Evolutionary conservation across 2,329 filamentous ascomycete genomes (phyloP), one percentile per base, ranked within the genome.

Genomic region (Trichoderma gracile): DNA sequence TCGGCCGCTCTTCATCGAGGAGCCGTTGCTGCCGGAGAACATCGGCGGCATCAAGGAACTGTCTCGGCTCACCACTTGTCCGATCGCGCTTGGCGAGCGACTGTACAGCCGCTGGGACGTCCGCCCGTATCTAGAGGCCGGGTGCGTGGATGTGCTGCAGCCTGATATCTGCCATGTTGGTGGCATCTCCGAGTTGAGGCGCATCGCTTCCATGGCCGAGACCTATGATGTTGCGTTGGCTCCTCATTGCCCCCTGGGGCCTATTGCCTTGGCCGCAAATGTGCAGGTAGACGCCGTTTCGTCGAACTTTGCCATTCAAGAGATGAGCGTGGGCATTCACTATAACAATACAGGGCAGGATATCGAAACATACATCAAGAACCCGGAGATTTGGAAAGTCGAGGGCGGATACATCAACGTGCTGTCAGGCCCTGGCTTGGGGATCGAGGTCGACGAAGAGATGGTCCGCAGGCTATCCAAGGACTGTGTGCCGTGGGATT

Each of bases 251-350:
- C 89, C 89, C 0, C 75, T 92, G 0, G 90, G 90, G 0, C 89
- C 90, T 0, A 88, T 93, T 56, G 88, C 90, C 0, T 78, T 92
- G 17, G 90, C 90, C 0, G 90, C 90, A 0, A 87, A 83, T 63
- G 80, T 92, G 46, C 89, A 92, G 67, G 84, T 92, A 1, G 87
- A 86, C 25, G 79, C 84, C 21, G 78, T 76, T 10, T 85, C 78
- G 21, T 82, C 81, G 21, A 92, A 89, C 73, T 92, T 89, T 72
- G 84, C 83, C 0, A 92, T 93, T 38, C 86, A 91, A 71, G 90
- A 93, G 74, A 92, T 92, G 90, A 89, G 86, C 60, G 71, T 92
- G 33, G 90, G 90, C 0, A 93, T 93, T 69, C 91, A 93, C 73
- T 93, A 93, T 72, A 93, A 93, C 69, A 83, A 81, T 0, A 87